Conservation (phyloP, 768 basidiomycete genomes). For the Boletus pseudopeckii region DNA sequence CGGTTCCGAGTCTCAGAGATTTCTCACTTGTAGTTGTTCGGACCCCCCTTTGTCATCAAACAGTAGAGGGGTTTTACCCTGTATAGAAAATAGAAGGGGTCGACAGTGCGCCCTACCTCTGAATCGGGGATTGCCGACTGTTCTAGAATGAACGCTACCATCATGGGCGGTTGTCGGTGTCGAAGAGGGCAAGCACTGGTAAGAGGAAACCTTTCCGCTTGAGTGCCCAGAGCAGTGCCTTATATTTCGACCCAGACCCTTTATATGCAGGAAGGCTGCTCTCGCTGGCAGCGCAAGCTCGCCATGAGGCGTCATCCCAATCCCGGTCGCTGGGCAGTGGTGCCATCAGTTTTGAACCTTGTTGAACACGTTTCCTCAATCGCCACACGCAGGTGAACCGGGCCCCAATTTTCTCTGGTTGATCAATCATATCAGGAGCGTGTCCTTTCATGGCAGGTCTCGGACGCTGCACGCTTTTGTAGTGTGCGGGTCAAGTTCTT, state of each 20-base stretch:
- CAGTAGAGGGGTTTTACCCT: slow-evolving; percentile 6
- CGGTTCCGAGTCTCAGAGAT: slow-evolving; percentile 1
- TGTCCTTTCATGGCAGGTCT: background rate
- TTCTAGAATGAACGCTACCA: background rate
- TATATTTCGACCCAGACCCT: slow-evolving; percentile 12
- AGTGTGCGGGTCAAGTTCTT: background rate
- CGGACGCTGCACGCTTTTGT: slow-evolving; percentile 4
- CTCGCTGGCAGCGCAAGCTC: background rate
- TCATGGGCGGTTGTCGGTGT: background rate
- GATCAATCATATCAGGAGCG: background rate
- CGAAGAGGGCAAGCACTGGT: background rate
- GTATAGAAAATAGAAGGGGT: slow-evolving; percentile 10
- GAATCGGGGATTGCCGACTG: slow-evolving; percentile 16
- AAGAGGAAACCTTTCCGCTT: background rate
- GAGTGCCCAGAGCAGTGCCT: slow-evolving; percentile 4
- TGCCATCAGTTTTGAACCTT: slow-evolving; percentile 18
- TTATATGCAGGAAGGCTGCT: slow-evolving; percentile 8
- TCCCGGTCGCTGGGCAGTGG: slow-evolving; percentile 9
- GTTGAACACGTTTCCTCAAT: slow-evolving; percentile 13
- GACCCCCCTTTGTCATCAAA: background rate
- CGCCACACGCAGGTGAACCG: background rate
- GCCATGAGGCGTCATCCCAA: slow-evolving; percentile 15
- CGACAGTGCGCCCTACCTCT: background rate
- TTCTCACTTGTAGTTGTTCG: slow-evolving; percentile 6
- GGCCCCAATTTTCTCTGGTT: background rate